Evolutionary conservation across 495 filamentous ascomycete species (phyloP).

Genomic region (Haplographium delicatum): DNA sequence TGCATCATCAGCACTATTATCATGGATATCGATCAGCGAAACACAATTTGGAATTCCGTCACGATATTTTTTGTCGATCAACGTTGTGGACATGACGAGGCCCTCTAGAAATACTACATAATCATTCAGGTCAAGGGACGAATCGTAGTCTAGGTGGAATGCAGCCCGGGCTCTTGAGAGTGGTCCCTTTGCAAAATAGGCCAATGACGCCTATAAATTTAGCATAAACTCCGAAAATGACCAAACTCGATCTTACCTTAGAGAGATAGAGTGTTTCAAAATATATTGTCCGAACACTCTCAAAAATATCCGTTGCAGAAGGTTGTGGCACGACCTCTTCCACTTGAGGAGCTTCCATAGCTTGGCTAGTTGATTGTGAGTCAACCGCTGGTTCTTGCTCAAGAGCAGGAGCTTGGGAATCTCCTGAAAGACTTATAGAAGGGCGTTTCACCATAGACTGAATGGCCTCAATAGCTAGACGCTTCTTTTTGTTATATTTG

Average conservation of each 20-base stretch:
- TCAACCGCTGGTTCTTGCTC: not conserved
- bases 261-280: conserved; percentile 86
- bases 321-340: conserved; percentile 30
- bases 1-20: conserved; percentile 57
- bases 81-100: conserved; percentile 62
- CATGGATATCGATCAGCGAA: conserved; percentile 52
- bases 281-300: conserved; percentile 71
- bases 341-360: conserved; percentile 1
- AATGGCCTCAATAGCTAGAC: conserved; percentile 47
- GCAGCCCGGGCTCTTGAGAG: conserved; percentile 78
- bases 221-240: conserved; percentile 24
- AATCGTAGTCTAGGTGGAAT: conserved; percentile 56
- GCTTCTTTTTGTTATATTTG: conserved; percentile 36
- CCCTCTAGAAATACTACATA: conserved; percentile 65
- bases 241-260: conserved; percentile 44
- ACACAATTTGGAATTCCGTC: conserved; percentile 67
- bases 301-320: conserved; percentile 58
- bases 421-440: conserved; percentile 24
- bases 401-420: conserved; percentile 22
- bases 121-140: conserved; percentile 48
- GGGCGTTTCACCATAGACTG: conserved; percentile 41
- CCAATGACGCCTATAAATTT: conserved; percentile 65
- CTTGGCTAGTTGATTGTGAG: not conserved
- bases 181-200: conserved; percentile 96
- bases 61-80: conserved; percentile 84